Percentiles rank a stretch among this genome's conserved stretches.
These are phyloP conservation scores for Aspergillus pseudoviridinutans DNA, from an alignment of 2,329 filamentous ascomycete genomes.

Conservation along the genomic window DNA sequence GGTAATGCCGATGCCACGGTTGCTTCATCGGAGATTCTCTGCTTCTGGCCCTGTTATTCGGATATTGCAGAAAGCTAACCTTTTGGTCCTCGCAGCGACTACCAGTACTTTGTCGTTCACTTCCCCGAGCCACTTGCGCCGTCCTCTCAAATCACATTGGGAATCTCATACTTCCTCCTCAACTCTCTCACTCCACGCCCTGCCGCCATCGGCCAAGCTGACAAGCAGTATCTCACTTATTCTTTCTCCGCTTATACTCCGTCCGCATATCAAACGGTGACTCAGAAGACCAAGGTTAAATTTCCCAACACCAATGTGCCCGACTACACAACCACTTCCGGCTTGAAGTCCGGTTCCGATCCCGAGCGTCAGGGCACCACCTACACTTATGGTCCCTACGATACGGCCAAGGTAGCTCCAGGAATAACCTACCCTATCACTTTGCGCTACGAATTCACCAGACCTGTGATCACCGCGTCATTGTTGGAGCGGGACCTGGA, in stretches of 20 bases:
- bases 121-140: slow-evolving; percentile 72
- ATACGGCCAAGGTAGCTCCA: slow-evolving; percentile 64
- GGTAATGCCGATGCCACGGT: slow-evolving; percentile 9
- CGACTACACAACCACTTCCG: slow-evolving; percentile 73
- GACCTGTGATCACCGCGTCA: slow-evolving; percentile 76
- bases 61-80: slow-evolving; percentile 5
- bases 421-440: slow-evolving; percentile 68
- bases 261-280: slow-evolving; percentile 77
- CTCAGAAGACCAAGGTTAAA: slow-evolving; percentile 98
- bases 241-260: slow-evolving; percentile 79
- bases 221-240: slow-evolving; percentile 82
- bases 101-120: slow-evolving; percentile 79
- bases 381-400: slow-evolving; percentile 87
- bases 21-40: slow-evolving; percentile 5
- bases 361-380: slow-evolving; percentile 81
- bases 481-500: slow-evolving; percentile 86
- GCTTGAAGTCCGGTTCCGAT: slow-evolving; percentile 58
- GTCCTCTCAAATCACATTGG: slow-evolving; percentile 75
- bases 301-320: slow-evolving; percentile 72
- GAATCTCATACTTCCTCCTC: slow-evolving; percentile 79
- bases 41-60: background rate
- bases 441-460: slow-evolving; percentile 93
- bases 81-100: slow-evolving; percentile 51
- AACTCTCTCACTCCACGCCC: slow-evolving; percentile 78
- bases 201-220: slow-evolving; percentile 74